A percentile compares a stretch with the other conserved stretches of the same genome.
Conservation (phyloP, 768 basidiomycete genomes). For the Phaeotremella skinneri region DNA sequence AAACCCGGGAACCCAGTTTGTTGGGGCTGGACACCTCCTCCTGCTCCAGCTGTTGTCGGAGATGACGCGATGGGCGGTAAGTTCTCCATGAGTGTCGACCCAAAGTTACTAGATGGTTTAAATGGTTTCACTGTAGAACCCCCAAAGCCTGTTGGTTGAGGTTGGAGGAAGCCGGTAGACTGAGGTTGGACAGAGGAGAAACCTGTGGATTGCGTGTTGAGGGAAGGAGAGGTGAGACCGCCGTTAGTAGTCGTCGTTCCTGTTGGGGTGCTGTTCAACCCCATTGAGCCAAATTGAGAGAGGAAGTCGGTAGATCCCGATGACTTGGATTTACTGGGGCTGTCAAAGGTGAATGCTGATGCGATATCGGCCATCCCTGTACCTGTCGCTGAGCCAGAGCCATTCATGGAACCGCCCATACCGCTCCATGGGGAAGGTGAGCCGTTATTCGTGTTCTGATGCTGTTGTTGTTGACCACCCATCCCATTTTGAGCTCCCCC, state of each 20-base stretch:
- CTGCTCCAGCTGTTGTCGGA: neutral
- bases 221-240: conserved; percentile 57
- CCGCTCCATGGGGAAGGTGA: conserved; percentile 56
- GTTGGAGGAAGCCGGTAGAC: conserved; percentile 50
- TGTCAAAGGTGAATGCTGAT: conserved; percentile 36
- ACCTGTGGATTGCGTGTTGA: conserved; percentile 56
- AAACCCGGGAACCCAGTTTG: conserved; percentile 32
- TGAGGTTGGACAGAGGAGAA: conserved; percentile 17
- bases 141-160: conserved; percentile 59
- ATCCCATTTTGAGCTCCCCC: neutral
- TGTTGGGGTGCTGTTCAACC: conserved; percentile 10
- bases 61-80: conserved; percentile 67
- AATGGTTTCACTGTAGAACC: conserved; percentile 67
- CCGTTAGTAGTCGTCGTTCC: conserved; percentile 53
- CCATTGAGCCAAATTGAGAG: conserved; percentile 32
- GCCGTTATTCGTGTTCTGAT: neutral
- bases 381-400: neutral
- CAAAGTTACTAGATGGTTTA: conserved; percentile 78
- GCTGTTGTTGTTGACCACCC: neutral
- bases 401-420: neutral
- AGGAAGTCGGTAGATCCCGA: conserved; percentile 18
- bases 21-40: conserved; percentile 16
- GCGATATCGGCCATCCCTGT: conserved; percentile 43
- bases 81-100: conserved; percentile 68
- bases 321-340: neutral